Percentiles rank a stretch among this genome's conserved stretches.
These are phyloP conservation scores for Hapsidospora chrysogenum DNA, from an alignment of 495 filamentous ascomycete genomes.

Conservation along the genomic window DNA sequence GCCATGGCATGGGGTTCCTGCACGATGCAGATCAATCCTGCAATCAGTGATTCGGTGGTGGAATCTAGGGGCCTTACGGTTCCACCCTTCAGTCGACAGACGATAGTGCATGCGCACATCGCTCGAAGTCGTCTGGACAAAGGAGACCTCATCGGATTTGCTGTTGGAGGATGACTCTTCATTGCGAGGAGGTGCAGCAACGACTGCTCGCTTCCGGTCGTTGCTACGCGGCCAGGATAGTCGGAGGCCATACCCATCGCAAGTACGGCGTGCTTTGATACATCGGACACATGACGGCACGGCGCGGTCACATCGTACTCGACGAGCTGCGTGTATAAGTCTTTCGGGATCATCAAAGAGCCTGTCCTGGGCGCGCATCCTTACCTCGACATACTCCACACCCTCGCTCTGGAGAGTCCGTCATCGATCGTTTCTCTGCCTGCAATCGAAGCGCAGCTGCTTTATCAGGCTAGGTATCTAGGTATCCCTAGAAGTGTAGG, in stretches of 20 bases:
- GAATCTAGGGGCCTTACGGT: too few relatives aligned
- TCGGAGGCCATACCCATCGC: conserved; percentile 9
- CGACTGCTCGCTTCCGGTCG: conserved; percentile 9
- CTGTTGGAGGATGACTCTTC: too few relatives aligned
- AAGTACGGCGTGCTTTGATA: conserved; percentile 6
- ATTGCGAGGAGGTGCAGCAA: too few relatives aligned
- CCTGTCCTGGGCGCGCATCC: not conserved
- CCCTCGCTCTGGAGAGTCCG: not conserved
- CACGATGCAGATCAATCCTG: too few relatives aligned
- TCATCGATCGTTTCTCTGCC: too few relatives aligned
- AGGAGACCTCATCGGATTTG: too few relatives aligned
- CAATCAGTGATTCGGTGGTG: too few relatives aligned
- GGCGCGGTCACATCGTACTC: not conserved
- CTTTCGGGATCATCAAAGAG: not conserved
- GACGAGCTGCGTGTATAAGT: not conserved
- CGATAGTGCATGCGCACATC: too few relatives aligned
- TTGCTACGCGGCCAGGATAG: conserved; percentile 11
- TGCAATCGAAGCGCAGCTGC: too few relatives aligned
- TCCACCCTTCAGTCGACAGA: too few relatives aligned
- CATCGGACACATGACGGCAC: conserved; percentile 1
- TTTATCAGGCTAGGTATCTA: not conserved
- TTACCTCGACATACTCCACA: not conserved
- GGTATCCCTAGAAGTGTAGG: not conserved
- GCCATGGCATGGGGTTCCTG: too few relatives aligned
- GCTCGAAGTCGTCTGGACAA: too few relatives aligned